phyloP scores from a whole-genome alignment of 495 filamentous ascomycete genomes.

The Cairneyella variabilis region DNA sequence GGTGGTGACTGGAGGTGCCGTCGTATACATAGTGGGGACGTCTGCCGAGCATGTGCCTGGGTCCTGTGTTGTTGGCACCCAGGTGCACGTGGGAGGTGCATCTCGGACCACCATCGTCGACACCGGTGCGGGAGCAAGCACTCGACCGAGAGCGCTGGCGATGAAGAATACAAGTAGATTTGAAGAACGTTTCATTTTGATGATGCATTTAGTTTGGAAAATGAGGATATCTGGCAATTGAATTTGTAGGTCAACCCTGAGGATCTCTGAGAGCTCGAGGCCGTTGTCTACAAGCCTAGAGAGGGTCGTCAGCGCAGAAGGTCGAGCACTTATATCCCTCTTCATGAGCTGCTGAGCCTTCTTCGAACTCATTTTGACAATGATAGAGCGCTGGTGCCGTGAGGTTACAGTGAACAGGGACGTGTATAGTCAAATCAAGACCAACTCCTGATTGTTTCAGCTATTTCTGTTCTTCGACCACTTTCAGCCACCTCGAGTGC shows the following conservation, averaged over 20 bases:
- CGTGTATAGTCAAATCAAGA: background rate
- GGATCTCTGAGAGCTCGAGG: background rate
- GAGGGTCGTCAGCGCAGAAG: background rate
- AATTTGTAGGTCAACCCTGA: background rate
- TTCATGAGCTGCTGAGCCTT: background rate
- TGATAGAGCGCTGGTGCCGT: background rate
- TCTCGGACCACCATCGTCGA: background rate
- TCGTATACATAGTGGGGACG: no score
- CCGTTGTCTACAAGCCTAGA: background rate
- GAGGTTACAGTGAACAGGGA: background rate
- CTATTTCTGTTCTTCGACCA: background rate
- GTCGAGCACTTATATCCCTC: slow-evolving; percentile 1
- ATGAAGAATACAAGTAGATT: background rate
- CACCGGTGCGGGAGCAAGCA: background rate
- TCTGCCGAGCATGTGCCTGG: no score
- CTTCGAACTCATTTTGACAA: background rate
- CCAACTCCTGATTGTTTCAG: slow-evolving; percentile 2
- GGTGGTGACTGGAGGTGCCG: no score
- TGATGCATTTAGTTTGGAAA: background rate
- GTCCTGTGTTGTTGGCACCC: no score
- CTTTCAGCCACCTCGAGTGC: background rate
- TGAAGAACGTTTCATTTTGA: background rate
- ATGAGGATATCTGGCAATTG: background rate
- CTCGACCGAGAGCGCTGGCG: background rate
- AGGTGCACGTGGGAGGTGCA: background rate